phyloP scores from a whole-genome alignment of 306 rosid genomes.

The Corylus avellana region DNA sequence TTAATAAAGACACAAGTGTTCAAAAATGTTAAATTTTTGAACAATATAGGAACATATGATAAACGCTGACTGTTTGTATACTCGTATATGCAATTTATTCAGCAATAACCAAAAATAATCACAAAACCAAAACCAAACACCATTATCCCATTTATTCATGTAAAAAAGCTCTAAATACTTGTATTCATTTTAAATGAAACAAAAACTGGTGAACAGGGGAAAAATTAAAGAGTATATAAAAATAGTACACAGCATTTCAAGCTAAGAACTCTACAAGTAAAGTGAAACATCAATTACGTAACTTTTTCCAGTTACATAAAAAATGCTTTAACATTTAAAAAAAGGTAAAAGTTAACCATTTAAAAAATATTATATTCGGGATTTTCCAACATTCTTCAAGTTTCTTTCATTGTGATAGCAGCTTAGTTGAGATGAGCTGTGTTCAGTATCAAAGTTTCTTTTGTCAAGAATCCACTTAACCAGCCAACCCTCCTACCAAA shows the following conservation, averaged over 20 bases:
- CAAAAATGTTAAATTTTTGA: too few species aligned
- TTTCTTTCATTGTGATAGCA: background rate
- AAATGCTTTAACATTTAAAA: background rate
- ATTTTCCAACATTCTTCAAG: background rate
- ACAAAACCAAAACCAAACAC: too few species aligned
- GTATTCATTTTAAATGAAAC: background rate
- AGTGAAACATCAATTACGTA: background rate
- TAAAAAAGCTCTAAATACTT: background rate
- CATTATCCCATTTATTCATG: too few species aligned
- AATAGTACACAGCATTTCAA: background rate
- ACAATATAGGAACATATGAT: too few species aligned
- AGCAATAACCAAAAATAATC: too few species aligned
- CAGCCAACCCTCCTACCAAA: background rate
- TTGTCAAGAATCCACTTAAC: background rate
- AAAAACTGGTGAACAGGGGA: too few species aligned
- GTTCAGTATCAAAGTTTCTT: background rate
- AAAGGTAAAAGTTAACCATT: background rate
- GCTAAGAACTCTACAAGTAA: background rate
- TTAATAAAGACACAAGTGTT: background rate
- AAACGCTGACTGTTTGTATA: too few species aligned
- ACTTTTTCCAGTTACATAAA: background rate
- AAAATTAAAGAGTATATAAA: background rate
- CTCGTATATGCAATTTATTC: too few species aligned
- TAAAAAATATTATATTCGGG: background rate
- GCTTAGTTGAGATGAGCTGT: background rate